Evolutionary conservation across 192 early-diverging fungal species (phyloP).

Genomic region (Coemansia sp.): DNA sequence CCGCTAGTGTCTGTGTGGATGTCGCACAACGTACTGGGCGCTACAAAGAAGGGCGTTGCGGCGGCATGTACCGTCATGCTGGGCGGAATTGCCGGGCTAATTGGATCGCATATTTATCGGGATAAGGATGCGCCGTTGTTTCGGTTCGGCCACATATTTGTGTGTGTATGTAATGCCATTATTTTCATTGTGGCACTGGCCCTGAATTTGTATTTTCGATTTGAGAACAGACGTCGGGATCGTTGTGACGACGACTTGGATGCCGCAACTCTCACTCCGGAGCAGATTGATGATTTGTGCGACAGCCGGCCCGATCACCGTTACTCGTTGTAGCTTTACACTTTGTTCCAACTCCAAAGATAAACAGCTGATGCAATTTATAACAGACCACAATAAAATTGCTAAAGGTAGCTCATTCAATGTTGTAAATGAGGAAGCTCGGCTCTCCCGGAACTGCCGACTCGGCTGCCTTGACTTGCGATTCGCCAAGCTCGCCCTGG

Average conservation of each 20-base stretch:
- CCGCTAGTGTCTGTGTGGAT: conserved; percentile 58
- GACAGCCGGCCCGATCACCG: conserved; percentile 42
- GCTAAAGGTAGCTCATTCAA: not conserved
- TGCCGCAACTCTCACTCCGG: conserved; percentile 12
- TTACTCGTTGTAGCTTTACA: conserved; percentile 28
- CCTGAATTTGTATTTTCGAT: conserved; percentile 36
- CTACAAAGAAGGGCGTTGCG: conserved; percentile 61
- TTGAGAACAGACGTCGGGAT: conserved; percentile 42
- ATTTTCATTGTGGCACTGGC: conserved; percentile 35
- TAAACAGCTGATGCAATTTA: no score
- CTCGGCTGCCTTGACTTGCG: conserved; percentile 33
- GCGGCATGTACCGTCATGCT: conserved; percentile 51
- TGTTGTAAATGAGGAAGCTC: conserved; percentile 38
- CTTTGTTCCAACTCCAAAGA: not conserved
- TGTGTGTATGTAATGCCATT: conserved; percentile 34
- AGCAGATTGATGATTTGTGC: conserved; percentile 36
- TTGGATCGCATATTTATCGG: conserved; percentile 65
- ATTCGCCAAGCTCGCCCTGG: conserved; percentile 34
- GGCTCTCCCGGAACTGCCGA: conserved; percentile 51
- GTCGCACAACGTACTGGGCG: conserved; percentile 60
- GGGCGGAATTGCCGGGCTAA: conserved; percentile 54
- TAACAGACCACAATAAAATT: no score
- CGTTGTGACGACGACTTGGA: conserved; percentile 15
- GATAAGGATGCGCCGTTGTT: conserved; percentile 55
- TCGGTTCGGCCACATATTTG: conserved; percentile 52